These are phyloP conservation scores for Vachellia pachyceras DNA, from an alignment of 306 rosid species.

Conservation along the genomic window DNA sequence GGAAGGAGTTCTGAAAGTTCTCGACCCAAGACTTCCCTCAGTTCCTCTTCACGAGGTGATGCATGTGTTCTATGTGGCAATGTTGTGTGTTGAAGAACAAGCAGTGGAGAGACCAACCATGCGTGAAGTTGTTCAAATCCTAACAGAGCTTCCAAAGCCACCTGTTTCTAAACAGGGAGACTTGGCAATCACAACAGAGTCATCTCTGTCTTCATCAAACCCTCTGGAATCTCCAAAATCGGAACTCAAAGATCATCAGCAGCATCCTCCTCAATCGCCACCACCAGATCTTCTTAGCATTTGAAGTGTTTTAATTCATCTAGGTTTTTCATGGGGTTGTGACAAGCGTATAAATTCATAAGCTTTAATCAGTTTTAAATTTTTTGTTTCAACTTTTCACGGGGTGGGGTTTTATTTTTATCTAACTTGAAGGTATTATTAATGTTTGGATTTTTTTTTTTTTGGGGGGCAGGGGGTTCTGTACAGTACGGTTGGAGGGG, in stretches of 20 bases:
- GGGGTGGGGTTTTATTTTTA: conserved; percentile 49
- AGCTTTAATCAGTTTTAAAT: no score
- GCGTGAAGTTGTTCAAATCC: conserved; percentile 89
- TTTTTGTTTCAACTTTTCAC: conserved; percentile 23
- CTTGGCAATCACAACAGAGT: conserved; percentile 47
- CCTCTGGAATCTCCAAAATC: conserved; percentile 57
- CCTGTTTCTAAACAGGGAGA: conserved; percentile 61
- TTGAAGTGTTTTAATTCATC: conserved; percentile 53
- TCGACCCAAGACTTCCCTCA: conserved; percentile 60
- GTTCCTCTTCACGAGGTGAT: conserved; percentile 57
- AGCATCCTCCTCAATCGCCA: conserved; percentile 54
- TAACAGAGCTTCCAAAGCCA: conserved; percentile 77
- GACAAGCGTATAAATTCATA: conserved; percentile 33
- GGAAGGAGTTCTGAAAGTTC: conserved; percentile 53
- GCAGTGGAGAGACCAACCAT: conserved; percentile 81
- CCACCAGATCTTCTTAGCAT: conserved; percentile 96
- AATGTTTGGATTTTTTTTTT: conserved; percentile 42
- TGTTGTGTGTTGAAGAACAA: conserved; percentile 83
- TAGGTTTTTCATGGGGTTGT: conserved; percentile 43
- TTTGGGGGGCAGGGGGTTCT: not conserved
- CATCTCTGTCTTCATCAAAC: conserved; percentile 51
- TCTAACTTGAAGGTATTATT: conserved; percentile 57
- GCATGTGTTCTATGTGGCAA: conserved; percentile 81
- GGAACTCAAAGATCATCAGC: conserved; percentile 62
- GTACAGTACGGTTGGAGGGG: conserved; percentile 82